Conservation (phyloP, 768 basidiomycete species). For the Hirschioporus abietinus region DNA sequence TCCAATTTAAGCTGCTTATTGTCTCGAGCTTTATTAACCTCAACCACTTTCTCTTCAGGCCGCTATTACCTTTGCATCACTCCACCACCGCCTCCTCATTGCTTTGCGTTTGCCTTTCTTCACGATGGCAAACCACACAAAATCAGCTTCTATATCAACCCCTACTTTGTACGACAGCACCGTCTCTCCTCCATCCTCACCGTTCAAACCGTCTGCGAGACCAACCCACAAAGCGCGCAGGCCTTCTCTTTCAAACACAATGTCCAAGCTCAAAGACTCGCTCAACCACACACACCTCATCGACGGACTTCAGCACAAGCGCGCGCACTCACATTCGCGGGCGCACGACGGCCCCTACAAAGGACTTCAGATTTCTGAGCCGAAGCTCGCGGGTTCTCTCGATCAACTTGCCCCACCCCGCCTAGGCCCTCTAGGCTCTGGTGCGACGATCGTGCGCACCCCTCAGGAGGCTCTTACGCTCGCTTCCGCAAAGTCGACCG, state of each 20-base stretch:
- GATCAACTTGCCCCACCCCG: conserved; percentile 21
- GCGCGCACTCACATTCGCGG: conserved; percentile 2
- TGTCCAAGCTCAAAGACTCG: background rate
- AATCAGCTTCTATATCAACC: background rate
- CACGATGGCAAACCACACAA: background rate
- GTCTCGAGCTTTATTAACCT: background rate
- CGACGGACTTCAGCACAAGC: background rate
- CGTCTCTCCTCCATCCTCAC: background rate
- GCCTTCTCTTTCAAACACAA: background rate
- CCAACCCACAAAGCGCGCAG: background rate
- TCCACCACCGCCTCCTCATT: background rate
- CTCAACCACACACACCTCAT: background rate
- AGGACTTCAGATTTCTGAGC: conserved; percentile 1
- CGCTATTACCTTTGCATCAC: background rate
- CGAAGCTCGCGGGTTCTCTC: background rate
- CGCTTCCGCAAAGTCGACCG: conserved; percentile 14
- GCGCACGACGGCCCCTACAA: background rate
- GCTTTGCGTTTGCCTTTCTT: background rate
- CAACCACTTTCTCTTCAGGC: background rate
- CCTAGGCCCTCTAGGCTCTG: conserved; percentile 54
- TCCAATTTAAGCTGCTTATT: background rate
- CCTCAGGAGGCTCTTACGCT: conserved; percentile 68
- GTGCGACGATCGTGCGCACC: conserved; percentile 72
- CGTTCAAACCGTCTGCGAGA: background rate
- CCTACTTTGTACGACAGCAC: background rate